Conservation (phyloP, 2,329 filamentous ascomycete genomes). For the Chalara sp. region DNA sequence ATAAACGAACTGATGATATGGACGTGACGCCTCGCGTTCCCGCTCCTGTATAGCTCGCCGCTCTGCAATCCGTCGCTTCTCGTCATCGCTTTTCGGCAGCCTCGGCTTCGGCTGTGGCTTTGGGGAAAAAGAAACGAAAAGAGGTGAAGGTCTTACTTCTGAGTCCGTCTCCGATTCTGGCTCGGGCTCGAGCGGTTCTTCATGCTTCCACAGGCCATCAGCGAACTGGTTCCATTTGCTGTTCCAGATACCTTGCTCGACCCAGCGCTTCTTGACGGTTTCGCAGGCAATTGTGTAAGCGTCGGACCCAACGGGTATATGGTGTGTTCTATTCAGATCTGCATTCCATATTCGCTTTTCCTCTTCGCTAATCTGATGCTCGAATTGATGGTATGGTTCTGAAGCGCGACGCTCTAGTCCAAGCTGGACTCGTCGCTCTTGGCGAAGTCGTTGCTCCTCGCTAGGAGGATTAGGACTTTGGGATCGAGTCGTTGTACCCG, state of each 20-base stretch:
- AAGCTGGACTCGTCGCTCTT: not conserved
- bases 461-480: not conserved
- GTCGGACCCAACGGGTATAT: no score
- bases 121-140: conserved; percentile 2
- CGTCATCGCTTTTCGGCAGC: conserved; percentile 6
- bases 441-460: not conserved
- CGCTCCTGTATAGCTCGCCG: conserved; percentile 10
- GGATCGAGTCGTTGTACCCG: not conserved
- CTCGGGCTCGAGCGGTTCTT: conserved; percentile 10
- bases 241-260: conserved; percentile 22
- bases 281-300: conserved; percentile 3
- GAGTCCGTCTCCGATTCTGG: conserved; percentile 8
- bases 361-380: not conserved
- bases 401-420: not conserved
- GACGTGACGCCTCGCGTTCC: conserved; percentile 20
- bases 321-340: no score
- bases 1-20: conserved; percentile 22
- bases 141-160: conserved; percentile 5
- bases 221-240: conserved; percentile 5
- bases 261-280: conserved; percentile 20
- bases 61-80: conserved; percentile 7
- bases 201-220: conserved; percentile 9
- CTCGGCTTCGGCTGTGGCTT: not conserved
- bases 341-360: no score
- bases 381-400: conserved; percentile 7